These are phyloP conservation scores for Claviceps digitariae DNA, from an alignment of 2,329 filamentous ascomycete species.

Conservation along the genomic window DNA sequence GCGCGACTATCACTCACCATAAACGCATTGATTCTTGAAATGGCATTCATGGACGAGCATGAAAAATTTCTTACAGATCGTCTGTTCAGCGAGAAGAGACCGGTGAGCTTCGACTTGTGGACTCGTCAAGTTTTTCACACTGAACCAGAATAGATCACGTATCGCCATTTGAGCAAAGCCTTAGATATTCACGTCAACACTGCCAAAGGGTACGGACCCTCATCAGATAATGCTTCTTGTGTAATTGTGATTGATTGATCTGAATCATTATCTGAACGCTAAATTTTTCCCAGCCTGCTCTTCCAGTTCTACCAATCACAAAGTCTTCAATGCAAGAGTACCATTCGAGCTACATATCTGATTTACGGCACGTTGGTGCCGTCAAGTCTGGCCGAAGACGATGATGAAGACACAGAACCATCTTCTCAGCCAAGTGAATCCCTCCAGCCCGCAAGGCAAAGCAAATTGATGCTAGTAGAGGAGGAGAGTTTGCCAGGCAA, in stretches of 20 bases:
- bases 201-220: slow-evolving; percentile 63
- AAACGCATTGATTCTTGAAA: background rate
- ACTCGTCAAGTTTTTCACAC: background rate
- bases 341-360: slow-evolving; percentile 86
- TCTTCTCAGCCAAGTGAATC: background rate
- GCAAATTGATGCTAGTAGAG: slow-evolving; percentile 50
- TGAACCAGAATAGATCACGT: slow-evolving; percentile 53
- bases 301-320: slow-evolving; percentile 75
- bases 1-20: background rate
- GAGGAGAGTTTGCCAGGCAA: slow-evolving; percentile 61
- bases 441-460: background rate
- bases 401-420: slow-evolving; percentile 53
- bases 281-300: slow-evolving; percentile 51
- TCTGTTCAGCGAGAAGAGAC: slow-evolving; percentile 61
- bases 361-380: slow-evolving; percentile 46
- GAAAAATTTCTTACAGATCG: slow-evolving; percentile 61
- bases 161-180: slow-evolving; percentile 69
- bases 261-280: background rate
- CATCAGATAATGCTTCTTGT: background rate
- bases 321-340: slow-evolving; percentile 66
- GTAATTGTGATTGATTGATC: background rate
- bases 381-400: slow-evolving; percentile 23
- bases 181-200: slow-evolving; percentile 73
- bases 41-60: slow-evolving; percentile 42
- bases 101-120: slow-evolving; percentile 35